Evolutionary conservation across 805 yeast species (phyloP).

Genomic region (Ogataea sp.): DNA sequence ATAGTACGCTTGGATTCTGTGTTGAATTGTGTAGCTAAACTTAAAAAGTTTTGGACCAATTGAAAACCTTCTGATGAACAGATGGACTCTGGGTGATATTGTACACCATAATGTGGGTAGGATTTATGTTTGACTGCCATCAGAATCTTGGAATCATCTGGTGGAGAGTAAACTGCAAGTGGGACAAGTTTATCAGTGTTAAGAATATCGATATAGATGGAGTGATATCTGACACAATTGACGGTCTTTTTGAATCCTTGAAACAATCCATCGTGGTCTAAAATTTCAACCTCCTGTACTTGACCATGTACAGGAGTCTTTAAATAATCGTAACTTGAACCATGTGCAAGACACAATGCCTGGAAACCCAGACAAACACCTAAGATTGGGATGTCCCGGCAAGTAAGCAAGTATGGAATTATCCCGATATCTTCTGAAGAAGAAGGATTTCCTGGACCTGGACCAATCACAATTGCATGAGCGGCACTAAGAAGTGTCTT

Average conservation of each 20-base stretch:
- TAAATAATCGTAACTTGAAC: constrained; percentile 46
- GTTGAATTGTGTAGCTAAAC: too few species aligned
- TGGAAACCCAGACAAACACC: constrained; percentile 96
- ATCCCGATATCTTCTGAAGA: constrained; percentile 62
- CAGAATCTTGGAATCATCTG: constrained; percentile 29
- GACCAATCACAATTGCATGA: constrained; percentile 82
- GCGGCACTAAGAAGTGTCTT: constrained; percentile 41
- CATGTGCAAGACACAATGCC: constrained; percentile 58
- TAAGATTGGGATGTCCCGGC: constrained; percentile 50
- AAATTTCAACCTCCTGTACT: constrained; percentile 39
- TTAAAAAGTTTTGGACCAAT: constrained; percentile 58
- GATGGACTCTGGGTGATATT: constrained; percentile 94
- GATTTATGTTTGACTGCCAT: constrained; percentile 71
- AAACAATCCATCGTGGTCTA: constrained; percentile 28
- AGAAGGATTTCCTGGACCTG: constrained; percentile 94
- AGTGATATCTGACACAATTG: constrained; percentile 82
- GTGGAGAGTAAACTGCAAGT: constrained; percentile 51
- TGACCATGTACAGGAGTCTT: constrained; percentile 78
- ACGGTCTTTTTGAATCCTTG: constrained; percentile 34
- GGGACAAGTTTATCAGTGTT: constrained; percentile 32
- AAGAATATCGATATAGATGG: constrained; percentile 45
- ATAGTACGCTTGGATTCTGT: too few species aligned
- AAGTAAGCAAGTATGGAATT: constrained; percentile 44
- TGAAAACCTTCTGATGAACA: constrained; percentile 64
- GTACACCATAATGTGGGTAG: constrained; percentile 84